Percentiles rank a stretch among this genome's conserved stretches.
phyloP scores from a whole-genome alignment of 2,329 filamentous ascomycete species.

The Lasiodiplodia sp. region DNA sequence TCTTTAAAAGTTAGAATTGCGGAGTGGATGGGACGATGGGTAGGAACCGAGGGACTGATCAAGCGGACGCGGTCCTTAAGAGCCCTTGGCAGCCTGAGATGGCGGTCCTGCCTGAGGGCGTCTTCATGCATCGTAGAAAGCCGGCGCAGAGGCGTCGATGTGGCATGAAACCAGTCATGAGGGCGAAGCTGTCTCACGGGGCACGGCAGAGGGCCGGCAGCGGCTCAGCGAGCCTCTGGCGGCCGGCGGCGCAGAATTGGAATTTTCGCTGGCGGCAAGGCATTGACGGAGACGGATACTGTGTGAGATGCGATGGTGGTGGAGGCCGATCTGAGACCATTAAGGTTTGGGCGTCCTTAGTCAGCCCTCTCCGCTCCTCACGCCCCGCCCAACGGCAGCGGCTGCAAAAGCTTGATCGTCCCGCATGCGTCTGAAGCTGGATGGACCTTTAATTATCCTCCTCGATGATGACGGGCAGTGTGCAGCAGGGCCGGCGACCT shows the following conservation, averaged over 20 bases:
- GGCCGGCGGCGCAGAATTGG: conserved; percentile 8
- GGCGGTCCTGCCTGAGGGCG: neutral
- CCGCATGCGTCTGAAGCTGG: conserved; percentile 13
- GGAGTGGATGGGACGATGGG: conserved; percentile 23
- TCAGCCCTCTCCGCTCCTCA: conserved; percentile 20
- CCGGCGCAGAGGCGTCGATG: conserved; percentile 42
- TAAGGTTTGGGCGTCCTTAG: conserved; percentile 31
- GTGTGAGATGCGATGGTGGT: conserved; percentile 41
- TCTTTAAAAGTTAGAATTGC: conserved; percentile 26
- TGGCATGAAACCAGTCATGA: conserved; percentile 50
- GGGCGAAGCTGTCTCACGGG: conserved; percentile 49
- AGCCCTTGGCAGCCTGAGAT: conserved; percentile 44
- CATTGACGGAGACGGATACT: conserved; percentile 42
- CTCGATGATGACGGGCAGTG: conserved; percentile 15
- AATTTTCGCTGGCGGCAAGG: conserved; percentile 33
- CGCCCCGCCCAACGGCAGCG: neutral
- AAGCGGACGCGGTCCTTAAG: conserved; percentile 33
- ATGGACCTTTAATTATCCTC: conserved; percentile 24
- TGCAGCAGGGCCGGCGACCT: conserved; percentile 6
- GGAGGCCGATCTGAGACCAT: conserved; percentile 38
- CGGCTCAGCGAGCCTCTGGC: neutral
- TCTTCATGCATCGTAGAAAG: conserved; percentile 36
- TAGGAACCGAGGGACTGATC: neutral
- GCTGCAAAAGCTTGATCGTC: conserved; percentile 25
- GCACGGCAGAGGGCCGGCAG: conserved; percentile 29